A percentile compares a stretch with the other conserved stretches of the same genome.
Evolutionary conservation across 78 protist species (phyloP).

Genomic region (Dictyostelium intermedium): DNA sequence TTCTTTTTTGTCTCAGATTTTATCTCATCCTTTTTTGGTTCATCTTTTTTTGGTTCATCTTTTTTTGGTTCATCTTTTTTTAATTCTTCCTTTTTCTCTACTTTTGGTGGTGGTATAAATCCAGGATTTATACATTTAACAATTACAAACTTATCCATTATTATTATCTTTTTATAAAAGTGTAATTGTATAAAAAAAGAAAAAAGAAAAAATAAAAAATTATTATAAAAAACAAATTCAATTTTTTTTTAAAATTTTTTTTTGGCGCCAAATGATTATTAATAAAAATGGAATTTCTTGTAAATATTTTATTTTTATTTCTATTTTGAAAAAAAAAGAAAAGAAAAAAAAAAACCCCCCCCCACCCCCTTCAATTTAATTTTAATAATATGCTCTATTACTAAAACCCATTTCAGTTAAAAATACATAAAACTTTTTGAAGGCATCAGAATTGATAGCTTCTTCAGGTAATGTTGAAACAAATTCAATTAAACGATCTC

Average conservation of each 20-base stretch:
- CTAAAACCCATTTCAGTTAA: neutral
- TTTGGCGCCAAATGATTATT: neutral
- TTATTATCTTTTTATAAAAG: neutral
- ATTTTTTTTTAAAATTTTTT: neutral
- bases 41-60: neutral
- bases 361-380: too few relatives aligned
- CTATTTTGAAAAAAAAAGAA: neutral
- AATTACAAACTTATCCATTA: constrained; percentile 21
- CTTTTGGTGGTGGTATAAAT: neutral
- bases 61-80: neutral
- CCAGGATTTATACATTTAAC: constrained; percentile 5
- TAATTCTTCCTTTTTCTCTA: neutral
- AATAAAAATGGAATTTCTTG: neutral
- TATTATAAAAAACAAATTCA: too few relatives aligned
- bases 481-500: constrained; percentile 23
- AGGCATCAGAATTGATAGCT: constrained; percentile 32
- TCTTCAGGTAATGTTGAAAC: constrained; percentile 12
- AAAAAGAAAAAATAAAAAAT: neutral
- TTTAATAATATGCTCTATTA: neutral
- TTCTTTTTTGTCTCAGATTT: neutral
- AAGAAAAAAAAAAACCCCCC: too few relatives aligned
- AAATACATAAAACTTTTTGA: neutral
- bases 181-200: neutral
- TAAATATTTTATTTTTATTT: neutral
- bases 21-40: neutral